Percentiles rank a stretch among this genome's conserved stretches.
Evolutionary conservation across 208 protist species (phyloP).

Genomic region (Angomonas ambiguus): DNA sequence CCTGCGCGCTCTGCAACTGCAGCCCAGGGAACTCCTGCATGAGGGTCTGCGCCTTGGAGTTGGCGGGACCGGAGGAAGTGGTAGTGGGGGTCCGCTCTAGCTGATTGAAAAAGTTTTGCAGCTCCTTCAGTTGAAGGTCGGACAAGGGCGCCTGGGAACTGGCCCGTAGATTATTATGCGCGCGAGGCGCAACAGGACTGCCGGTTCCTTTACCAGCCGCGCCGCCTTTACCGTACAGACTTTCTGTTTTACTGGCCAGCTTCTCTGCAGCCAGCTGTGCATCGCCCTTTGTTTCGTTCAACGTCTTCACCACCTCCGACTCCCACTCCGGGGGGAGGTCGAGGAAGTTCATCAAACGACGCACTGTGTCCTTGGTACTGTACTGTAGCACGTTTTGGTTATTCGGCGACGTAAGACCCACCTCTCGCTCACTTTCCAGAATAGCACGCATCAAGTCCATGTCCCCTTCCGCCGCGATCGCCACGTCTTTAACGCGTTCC

Average conservation of each 20-base stretch:
- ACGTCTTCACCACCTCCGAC: slow-evolving; percentile 42
- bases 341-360: slow-evolving; percentile 48
- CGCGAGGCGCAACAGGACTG: no score
- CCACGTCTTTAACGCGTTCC: slow-evolving; percentile 54
- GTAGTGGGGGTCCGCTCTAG: slow-evolving; percentile 11
- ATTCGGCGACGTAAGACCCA: slow-evolving; percentile 14
- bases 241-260: slow-evolving; percentile 26
- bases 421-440: slow-evolving; percentile 42
- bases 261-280: slow-evolving; percentile 35
- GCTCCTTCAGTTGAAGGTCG: slow-evolving; percentile 22
- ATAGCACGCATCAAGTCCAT: slow-evolving; percentile 53
- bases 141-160: slow-evolving; percentile 19
- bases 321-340: slow-evolving; percentile 40
- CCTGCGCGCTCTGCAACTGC: slow-evolving; percentile 21
- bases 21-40: slow-evolving; percentile 35
- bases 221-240: slow-evolving; percentile 20
- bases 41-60: slow-evolving; percentile 19
- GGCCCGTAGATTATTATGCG: no score
- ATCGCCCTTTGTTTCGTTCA: slow-evolving; percentile 67
- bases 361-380: slow-evolving; percentile 50
- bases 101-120: slow-evolving; percentile 21
- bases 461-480: slow-evolving; percentile 51
- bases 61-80: slow-evolving; percentile 12
- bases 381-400: slow-evolving; percentile 36
- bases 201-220: not conserved